phyloP scores from a whole-genome alignment of 495 filamentous ascomycete species.

The Astrocystis sublimbata region DNA sequence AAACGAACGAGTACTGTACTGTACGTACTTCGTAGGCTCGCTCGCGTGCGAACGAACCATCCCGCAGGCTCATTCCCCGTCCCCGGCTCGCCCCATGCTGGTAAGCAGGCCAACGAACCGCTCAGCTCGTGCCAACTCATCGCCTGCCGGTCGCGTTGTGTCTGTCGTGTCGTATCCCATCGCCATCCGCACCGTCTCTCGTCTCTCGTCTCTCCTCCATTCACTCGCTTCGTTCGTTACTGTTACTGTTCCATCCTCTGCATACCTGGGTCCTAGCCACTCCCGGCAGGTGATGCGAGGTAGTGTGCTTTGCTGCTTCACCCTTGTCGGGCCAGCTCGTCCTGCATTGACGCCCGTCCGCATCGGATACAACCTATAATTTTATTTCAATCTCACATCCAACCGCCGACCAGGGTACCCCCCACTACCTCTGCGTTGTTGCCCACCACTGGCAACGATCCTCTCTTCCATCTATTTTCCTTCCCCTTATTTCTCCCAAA shows the following conservation, averaged over 20 bases:
- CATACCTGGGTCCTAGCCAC: too few species aligned
- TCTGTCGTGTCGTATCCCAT: too few species aligned
- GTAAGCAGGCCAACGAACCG: not conserved
- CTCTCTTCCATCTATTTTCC: slow-evolving; percentile 21
- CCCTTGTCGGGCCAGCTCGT: slow-evolving; percentile 15
- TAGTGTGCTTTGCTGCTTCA: not conserved
- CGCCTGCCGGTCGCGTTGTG: not conserved
- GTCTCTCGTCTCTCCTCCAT: too few species aligned
- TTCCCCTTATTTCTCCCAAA: slow-evolving; percentile 22
- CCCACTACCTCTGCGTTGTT: slow-evolving; percentile 24
- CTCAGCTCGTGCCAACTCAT: slow-evolving; percentile 11
- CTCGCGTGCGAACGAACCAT: not conserved
- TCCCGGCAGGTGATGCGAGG: too few species aligned
- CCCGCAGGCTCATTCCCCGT: not conserved
- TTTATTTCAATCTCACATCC: slow-evolving; percentile 35
- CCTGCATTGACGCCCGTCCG: slow-evolving; percentile 20
- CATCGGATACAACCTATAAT: too few species aligned
- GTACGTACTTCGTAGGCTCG: too few species aligned
- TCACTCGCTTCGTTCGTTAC: not conserved
- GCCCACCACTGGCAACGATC: slow-evolving; percentile 26
- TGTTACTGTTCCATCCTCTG: too few species aligned
- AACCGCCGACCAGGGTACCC: slow-evolving; percentile 31
- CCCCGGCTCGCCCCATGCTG: not conserved
- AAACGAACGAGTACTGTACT: too few species aligned
- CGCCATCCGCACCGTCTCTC: too few species aligned